These are phyloP conservation scores for Corchorus olitorius DNA, from an alignment of 345 rosid genomes.

Conservation along the genomic window DNA sequence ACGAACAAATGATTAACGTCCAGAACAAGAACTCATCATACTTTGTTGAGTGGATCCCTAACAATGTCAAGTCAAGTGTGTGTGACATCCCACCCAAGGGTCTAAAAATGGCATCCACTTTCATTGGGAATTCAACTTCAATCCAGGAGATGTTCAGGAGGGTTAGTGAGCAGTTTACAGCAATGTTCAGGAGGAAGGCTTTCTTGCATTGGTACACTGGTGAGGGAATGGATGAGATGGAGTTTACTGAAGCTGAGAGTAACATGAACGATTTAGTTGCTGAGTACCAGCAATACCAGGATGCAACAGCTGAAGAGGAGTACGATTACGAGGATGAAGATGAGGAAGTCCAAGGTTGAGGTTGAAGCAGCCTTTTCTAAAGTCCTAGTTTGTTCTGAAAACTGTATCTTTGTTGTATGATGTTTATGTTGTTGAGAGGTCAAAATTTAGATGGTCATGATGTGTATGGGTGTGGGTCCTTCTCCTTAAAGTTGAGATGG, in stretches of 20 bases:
- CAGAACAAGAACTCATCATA: slow-evolving; percentile 23
- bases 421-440: background rate
- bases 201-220: slow-evolving; percentile 27
- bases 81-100: slow-evolving; percentile 21
- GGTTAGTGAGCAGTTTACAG: slow-evolving; percentile 22
- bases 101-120: slow-evolving; percentile 23
- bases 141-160: slow-evolving; percentile 27
- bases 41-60: slow-evolving; percentile 20
- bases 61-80: slow-evolving; percentile 22
- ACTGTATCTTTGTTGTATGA: background rate
- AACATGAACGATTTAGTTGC: slow-evolving; percentile 35
- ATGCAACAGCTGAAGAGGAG: slow-evolving; percentile 30
- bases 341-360: slow-evolving; percentile 1
- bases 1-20: slow-evolving; percentile 23
- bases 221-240: slow-evolving; percentile 27
- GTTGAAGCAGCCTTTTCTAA: too few relatives aligned
- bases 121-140: slow-evolving; percentile 19
- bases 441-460: background rate
- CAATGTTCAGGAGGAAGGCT: slow-evolving; percentile 24
- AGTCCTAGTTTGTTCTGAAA: background rate
- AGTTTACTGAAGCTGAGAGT: slow-evolving; percentile 24
- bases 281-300: slow-evolving; percentile 37
- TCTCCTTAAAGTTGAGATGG: background rate
- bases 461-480: background rate
- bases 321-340: slow-evolving; percentile 18